These are phyloP conservation scores for Lolium multiflorum DNA, from an alignment of 176 grass and related monocot genomes.

Conservation along the genomic window DNA sequence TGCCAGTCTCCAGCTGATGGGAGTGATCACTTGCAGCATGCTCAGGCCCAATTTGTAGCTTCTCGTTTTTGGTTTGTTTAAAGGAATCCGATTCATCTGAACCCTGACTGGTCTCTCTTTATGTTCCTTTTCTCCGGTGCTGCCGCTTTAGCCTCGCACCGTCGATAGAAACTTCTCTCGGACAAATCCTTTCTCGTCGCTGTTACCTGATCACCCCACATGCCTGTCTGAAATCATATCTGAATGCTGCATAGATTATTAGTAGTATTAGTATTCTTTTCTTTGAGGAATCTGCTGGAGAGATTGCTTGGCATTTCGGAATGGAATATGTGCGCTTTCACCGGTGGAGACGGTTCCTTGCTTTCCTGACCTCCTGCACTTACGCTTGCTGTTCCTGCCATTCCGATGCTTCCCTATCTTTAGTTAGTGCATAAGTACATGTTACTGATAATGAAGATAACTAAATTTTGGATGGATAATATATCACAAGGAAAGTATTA, in stretches of 20 bases:
- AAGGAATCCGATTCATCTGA: constrained; percentile 85
- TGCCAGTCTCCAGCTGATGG: background rate
- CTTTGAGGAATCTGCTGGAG: constrained; percentile 7
- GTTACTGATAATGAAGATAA: constrained; percentile 22
- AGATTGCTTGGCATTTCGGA: constrained; percentile 63
- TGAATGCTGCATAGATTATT: constrained; percentile 7
- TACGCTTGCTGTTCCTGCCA: background rate
- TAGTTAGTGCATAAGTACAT: background rate
- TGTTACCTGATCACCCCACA: background rate
- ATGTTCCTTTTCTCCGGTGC: constrained; percentile 39
- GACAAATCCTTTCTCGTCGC: background rate
- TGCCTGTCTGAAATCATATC: background rate
- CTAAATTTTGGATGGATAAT: background rate
- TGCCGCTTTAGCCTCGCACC: constrained; percentile 27
- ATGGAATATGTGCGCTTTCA: constrained; percentile 55
- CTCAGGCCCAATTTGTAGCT: constrained; percentile 62
- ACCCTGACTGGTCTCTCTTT: constrained; percentile 38
- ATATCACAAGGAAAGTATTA: constrained; percentile 22
- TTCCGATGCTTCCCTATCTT: background rate
- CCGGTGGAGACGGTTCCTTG: background rate
- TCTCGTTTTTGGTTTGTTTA: constrained; percentile 17
- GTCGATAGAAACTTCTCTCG: constrained; percentile 48
- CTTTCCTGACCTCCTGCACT: constrained; percentile 27
- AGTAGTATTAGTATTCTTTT: background rate
- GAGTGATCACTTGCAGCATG: constrained; percentile 4